phyloP scores from a whole-genome alignment of 192 early-diverging fungal genomes.

The Coemansia sp. region DNA sequence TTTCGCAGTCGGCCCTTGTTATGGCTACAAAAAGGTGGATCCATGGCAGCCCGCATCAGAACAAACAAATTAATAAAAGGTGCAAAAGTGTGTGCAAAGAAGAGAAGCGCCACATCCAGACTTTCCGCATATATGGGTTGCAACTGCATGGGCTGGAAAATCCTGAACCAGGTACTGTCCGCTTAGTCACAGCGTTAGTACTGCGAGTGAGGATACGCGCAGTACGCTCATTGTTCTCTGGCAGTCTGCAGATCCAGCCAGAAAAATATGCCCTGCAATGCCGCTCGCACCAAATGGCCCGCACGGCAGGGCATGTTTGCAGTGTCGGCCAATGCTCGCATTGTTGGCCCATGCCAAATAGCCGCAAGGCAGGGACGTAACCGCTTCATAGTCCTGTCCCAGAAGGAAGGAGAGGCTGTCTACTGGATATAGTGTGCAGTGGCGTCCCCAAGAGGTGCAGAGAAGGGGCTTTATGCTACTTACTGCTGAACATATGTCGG shows the following conservation, averaged over 20 bases:
- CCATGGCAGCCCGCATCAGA: background rate
- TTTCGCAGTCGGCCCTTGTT: conserved; percentile 49
- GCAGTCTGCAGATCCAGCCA: conserved; percentile 1
- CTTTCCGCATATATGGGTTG: background rate
- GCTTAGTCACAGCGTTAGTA: conserved; percentile 1
- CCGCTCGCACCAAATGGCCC: no score
- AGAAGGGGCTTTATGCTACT: conserved; percentile 11
- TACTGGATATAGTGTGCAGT: conserved; percentile 10
- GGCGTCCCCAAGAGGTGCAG: background rate
- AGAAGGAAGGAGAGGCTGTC: background rate
- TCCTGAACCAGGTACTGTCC: conserved; percentile 1
- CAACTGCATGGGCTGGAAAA: background rate
- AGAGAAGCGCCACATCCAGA: background rate
- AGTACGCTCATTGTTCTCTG: background rate
- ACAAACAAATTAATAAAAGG: no score
- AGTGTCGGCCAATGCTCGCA: no score
- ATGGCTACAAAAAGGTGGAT: conserved; percentile 19
- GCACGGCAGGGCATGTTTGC: no score
- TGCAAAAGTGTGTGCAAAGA: background rate
- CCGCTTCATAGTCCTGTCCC: no score
- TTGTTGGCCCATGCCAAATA: no score
- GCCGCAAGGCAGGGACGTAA: no score
- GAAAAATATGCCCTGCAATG: background rate
- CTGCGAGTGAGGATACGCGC: background rate
- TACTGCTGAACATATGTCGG: conserved; percentile 52